Percentiles rank a stretch among this genome's conserved stretches.
Evolutionary conservation across 345 rosid genomes (phyloP).

Genomic region (Eucalyptus lansdowneana): DNA sequence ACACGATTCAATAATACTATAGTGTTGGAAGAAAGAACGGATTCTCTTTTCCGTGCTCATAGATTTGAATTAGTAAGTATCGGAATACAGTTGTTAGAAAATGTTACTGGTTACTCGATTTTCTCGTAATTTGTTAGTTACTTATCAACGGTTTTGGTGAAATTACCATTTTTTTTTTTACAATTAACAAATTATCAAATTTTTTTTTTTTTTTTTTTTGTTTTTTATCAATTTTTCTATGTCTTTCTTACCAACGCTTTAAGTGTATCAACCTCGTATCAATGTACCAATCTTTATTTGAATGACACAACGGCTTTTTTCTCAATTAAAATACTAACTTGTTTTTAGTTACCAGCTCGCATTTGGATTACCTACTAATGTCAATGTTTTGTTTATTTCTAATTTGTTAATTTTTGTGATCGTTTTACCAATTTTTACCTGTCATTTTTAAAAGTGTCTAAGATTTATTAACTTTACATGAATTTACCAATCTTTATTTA

Average conservation of each 20-base stretch:
- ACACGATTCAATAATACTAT: background rate
- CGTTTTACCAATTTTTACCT: background rate
- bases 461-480: background rate
- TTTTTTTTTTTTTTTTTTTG: rapidly evolving
- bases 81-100: background rate
- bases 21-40: background rate
- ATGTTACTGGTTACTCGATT: background rate
- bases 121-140: background rate
- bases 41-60: background rate
- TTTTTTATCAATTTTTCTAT: background rate
- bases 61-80: background rate
- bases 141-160: background rate
- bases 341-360: background rate
- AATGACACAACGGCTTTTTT: background rate
- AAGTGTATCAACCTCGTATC: background rate
- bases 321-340: background rate
- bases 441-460: background rate
- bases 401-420: background rate
- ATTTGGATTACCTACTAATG: background rate
- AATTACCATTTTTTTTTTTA: background rate
- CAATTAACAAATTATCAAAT: background rate
- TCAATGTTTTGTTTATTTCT: background rate
- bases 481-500: background rate
- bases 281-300: background rate
- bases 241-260: background rate